These are phyloP conservation scores for Torrubiellomyces zombiae DNA, from an alignment of 2,329 filamentous ascomycete genomes.

Conservation along the genomic window DNA sequence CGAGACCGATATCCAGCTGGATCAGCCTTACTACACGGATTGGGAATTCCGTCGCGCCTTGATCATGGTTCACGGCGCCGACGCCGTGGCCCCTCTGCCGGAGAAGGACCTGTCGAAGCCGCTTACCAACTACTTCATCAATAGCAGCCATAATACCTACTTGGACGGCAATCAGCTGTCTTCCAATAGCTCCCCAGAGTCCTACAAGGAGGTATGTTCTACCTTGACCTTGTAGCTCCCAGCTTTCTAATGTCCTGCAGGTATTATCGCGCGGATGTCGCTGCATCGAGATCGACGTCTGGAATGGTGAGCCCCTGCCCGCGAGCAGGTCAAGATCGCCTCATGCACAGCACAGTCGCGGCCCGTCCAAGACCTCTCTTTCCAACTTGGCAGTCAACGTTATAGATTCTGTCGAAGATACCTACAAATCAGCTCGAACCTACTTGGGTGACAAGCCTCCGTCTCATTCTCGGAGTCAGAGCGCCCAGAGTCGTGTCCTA, in stretches of 20 bases:
- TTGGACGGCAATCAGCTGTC: constrained; percentile 72
- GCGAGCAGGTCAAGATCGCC: constrained; percentile 20
- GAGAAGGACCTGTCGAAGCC: constrained; percentile 46
- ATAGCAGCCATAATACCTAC: constrained; percentile 90
- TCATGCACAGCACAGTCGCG: constrained; percentile 26
- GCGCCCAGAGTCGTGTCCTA: constrained; percentile 16
- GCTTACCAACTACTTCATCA: constrained; percentile 83
- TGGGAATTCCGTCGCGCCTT: constrained; percentile 34
- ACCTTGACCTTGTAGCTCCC: background rate
- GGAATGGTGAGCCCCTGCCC: constrained; percentile 49
- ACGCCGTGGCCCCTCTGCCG: constrained; percentile 26
- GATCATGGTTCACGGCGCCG: constrained; percentile 24
- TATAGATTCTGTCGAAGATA: constrained; percentile 17
- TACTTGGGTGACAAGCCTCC: constrained; percentile 14
- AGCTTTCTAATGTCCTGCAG: constrained; percentile 23
- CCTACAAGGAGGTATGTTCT: constrained; percentile 56
- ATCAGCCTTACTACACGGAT: constrained; percentile 25
- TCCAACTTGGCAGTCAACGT: constrained; percentile 27
- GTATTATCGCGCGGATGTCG: constrained; percentile 63
- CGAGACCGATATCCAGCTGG: constrained; percentile 18
- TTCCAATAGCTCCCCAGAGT: constrained; percentile 58
- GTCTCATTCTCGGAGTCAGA: constrained; percentile 22
- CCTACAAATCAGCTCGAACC: constrained; percentile 9
- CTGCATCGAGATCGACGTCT: constrained; percentile 90
- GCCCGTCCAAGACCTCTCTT: constrained; percentile 28